Conservation (phyloP, 2,329 filamentous ascomycete genomes). For the Cryphonectria nitschkei region DNA sequence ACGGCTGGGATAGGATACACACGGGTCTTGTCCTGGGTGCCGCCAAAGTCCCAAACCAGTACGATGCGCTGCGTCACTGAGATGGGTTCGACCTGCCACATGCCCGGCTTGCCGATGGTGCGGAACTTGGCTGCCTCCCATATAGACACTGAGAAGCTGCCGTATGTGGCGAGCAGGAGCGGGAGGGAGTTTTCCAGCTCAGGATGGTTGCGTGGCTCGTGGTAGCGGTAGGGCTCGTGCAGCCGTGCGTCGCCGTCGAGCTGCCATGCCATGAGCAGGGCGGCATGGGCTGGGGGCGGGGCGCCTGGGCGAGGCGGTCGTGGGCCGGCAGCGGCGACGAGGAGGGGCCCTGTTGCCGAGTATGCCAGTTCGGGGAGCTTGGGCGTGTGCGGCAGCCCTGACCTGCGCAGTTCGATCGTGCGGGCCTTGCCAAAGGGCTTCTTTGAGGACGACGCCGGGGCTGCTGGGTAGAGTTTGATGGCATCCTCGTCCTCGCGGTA, state of each 20-base stretch:
- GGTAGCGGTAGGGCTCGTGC: slow-evolving; percentile 40
- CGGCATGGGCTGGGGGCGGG: slow-evolving; percentile 44
- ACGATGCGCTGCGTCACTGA: slow-evolving; percentile 41
- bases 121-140: slow-evolving; percentile 46
- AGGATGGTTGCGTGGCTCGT: slow-evolving; percentile 38
- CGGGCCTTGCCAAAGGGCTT: slow-evolving; percentile 43
- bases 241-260: slow-evolving; percentile 33
- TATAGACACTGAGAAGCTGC: slow-evolving; percentile 44
- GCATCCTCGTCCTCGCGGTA: slow-evolving; percentile 39
- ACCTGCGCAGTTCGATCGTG: slow-evolving; percentile 41
- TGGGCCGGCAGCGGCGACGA: slow-evolving; percentile 44
- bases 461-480: slow-evolving; percentile 41
- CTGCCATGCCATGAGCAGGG: slow-evolving; percentile 46
- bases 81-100: slow-evolving; percentile 41
- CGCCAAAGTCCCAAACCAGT: slow-evolving; percentile 45
- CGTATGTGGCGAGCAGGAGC: slow-evolving; percentile 42
- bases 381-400: slow-evolving; percentile 42
- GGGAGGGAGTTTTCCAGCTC: slow-evolving; percentile 47
- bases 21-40: slow-evolving; percentile 40
- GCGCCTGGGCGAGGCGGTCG: slow-evolving; percentile 43
- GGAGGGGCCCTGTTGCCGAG: slow-evolving; percentile 44
- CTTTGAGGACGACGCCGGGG: slow-evolving; percentile 35
- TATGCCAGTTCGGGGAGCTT: slow-evolving; percentile 46
- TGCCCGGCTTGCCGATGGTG: slow-evolving; percentile 37
- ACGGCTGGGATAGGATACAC: slow-evolving; percentile 46